phyloP scores from a whole-genome alignment of 148 eudicot genomes.

The Euryodendron excelsum region DNA sequence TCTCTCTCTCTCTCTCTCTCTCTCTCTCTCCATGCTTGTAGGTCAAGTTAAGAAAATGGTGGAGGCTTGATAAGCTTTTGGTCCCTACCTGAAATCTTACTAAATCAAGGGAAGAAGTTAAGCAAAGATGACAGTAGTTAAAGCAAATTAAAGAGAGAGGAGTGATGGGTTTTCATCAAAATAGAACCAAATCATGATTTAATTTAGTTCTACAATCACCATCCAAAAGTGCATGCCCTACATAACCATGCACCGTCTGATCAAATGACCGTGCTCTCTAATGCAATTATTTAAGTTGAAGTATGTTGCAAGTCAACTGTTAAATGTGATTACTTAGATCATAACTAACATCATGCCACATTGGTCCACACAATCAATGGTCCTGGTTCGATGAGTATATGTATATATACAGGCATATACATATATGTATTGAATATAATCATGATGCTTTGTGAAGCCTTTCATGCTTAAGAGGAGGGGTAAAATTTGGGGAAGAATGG shows the following conservation, averaged over 20 bases:
- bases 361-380: slow-evolving; percentile 9
- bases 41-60: neutral
- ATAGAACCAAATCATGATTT: neutral
- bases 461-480: neutral
- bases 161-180: neutral
- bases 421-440: neutral
- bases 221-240: neutral
- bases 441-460: neutral
- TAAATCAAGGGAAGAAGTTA: neutral
- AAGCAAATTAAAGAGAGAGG: neutral
- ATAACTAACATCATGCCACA: neutral
- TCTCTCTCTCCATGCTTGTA: neutral
- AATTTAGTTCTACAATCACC: neutral
- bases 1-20: slow-evolving; percentile 15
- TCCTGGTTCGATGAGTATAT: neutral
- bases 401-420: neutral
- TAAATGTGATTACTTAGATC: neutral
- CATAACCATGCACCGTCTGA: neutral
- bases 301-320: neutral
- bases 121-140: neutral
- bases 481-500: neutral
- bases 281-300: neutral
- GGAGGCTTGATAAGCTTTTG: neutral
- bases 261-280: neutral
- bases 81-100: slow-evolving; percentile 6